These are phyloP conservation scores for Thoreauomyces humboldtii DNA, from an alignment of 192 early-diverging fungal species.

Conservation along the genomic window DNA sequence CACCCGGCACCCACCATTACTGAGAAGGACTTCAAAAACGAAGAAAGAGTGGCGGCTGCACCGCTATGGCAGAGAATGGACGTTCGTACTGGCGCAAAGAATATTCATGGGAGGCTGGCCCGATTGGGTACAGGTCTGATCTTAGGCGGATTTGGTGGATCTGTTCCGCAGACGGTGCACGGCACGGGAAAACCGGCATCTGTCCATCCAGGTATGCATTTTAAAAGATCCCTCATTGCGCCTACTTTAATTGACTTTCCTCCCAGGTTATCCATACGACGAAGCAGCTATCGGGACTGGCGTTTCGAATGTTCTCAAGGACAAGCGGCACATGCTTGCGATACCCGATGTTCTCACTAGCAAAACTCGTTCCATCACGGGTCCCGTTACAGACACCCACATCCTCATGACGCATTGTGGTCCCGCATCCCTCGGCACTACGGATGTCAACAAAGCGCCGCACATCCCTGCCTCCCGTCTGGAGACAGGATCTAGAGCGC, in stretches of 20 bases:
- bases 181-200: too few species aligned
- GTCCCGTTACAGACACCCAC: conserved; percentile 2
- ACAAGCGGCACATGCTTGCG: not conserved
- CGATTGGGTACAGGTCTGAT: conserved; percentile 22
- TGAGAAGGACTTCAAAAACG: too few species aligned
- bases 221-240: not conserved
- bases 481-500: too few species aligned
- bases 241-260: not conserved
- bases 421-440: conserved; percentile 21
- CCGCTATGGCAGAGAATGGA: conserved; percentile 29
- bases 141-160: conserved; percentile 23
- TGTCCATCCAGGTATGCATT: not conserved
- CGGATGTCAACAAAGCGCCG: conserved; percentile 28
- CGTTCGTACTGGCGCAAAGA: conserved; percentile 8
- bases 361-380: too few species aligned
- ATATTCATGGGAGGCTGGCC: conserved; percentile 21
- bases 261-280: conserved; percentile 24
- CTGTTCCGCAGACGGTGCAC: conserved; percentile 11
- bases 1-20: not conserved
- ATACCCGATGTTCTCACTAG: not conserved
- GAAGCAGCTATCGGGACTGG: not conserved
- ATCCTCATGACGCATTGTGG: conserved; percentile 33
- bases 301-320: not conserved
- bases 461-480: not conserved
- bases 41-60: not conserved